Evolutionary conservation across 164 flowering plant genomes (phyloP).

Genomic region (Santalum album): DNA sequence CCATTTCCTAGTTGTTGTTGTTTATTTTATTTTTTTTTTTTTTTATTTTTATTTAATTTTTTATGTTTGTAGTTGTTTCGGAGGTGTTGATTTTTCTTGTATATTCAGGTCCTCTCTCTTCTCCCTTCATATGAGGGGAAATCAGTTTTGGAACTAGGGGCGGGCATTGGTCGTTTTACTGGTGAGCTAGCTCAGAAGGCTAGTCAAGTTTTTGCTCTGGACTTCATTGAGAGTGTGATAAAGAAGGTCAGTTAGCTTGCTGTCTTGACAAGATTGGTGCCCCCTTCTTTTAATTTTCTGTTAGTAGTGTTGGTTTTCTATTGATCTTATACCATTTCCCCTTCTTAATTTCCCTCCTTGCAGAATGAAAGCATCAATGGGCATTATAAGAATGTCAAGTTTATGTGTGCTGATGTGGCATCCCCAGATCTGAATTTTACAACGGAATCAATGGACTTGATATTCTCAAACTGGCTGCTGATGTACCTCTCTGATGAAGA

Average conservation of each 20-base stretch:
- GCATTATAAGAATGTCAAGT: slow-evolving; percentile 70
- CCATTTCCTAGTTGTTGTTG: no score
- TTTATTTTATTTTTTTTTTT: no score
- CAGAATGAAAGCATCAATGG: slow-evolving; percentile 84
- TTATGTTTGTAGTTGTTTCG: background rate
- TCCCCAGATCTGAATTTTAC: slow-evolving; percentile 60
- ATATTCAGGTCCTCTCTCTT: slow-evolving; percentile 63
- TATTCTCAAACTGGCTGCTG: slow-evolving; percentile 89
- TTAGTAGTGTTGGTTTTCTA: background rate
- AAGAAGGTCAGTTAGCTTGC: slow-evolving; percentile 49
- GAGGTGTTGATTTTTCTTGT: background rate
- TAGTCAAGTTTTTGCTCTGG: slow-evolving; percentile 62
- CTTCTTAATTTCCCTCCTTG: slow-evolving; percentile 10
- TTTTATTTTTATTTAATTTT: background rate
- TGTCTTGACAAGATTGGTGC: background rate
- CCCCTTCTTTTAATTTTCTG: background rate
- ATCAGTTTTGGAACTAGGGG: slow-evolving; percentile 79
- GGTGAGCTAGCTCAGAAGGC: slow-evolving; percentile 86
- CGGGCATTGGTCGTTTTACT: slow-evolving; percentile 95
- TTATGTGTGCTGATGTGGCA: slow-evolving; percentile 87
- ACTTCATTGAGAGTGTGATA: slow-evolving; percentile 78
- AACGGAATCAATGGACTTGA: slow-evolving; percentile 64
- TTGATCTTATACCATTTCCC: background rate
- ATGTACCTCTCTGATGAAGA: slow-evolving; percentile 93
- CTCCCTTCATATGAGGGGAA: slow-evolving; percentile 82